phyloP scores from a whole-genome alignment of 1,139 yeast species.

The Diutina rugosa region DNA sequence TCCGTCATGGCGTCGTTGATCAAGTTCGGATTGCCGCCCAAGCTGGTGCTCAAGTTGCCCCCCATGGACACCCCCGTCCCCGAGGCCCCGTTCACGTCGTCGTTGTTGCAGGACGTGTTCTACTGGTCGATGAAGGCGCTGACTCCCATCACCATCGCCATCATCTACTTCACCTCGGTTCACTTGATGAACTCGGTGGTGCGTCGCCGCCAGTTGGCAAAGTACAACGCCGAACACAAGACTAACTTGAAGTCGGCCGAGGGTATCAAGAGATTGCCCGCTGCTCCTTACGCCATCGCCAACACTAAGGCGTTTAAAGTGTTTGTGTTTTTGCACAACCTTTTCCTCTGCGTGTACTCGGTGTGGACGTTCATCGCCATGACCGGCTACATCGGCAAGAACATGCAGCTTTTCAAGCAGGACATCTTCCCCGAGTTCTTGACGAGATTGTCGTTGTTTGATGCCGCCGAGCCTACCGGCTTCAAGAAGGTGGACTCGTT shows the following conservation, averaged over 20 bases:
- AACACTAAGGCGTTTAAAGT: slow-evolving; percentile 33
- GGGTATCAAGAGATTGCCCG: slow-evolving; percentile 24
- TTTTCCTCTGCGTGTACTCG: slow-evolving; percentile 51
- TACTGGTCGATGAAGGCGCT: slow-evolving; percentile 21
- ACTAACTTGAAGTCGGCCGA: slow-evolving; percentile 12
- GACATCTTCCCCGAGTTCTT: slow-evolving; percentile 7
- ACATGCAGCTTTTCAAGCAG: slow-evolving; percentile 13
- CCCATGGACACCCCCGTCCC: slow-evolving; percentile 20
- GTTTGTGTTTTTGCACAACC: slow-evolving; percentile 50
- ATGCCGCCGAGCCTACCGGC: slow-evolving; percentile 4
- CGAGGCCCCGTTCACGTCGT: slow-evolving; percentile 22
- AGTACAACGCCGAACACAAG: slow-evolving; percentile 9
- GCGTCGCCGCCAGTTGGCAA: slow-evolving; percentile 20
- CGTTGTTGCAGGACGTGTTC: slow-evolving; percentile 15
- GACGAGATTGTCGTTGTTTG: slow-evolving; percentile 8
- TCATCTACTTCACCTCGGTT: slow-evolving; percentile 46
- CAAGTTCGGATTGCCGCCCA: slow-evolving; percentile 22
- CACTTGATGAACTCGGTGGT: slow-evolving; percentile 39
- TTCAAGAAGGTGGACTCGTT: slow-evolving; percentile 17
- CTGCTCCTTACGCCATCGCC: slow-evolving; percentile 45
- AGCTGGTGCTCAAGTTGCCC: slow-evolving; percentile 21
- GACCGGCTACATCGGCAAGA: slow-evolving; percentile 34
- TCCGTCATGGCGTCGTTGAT: background rate
- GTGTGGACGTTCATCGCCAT: slow-evolving; percentile 68
- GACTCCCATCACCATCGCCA: slow-evolving; percentile 47